Evolutionary conservation across 768 basidiomycete genomes (phyloP), one percentile per base, ranked within the genome.

Genomic region (Suillus alpinus): DNA sequence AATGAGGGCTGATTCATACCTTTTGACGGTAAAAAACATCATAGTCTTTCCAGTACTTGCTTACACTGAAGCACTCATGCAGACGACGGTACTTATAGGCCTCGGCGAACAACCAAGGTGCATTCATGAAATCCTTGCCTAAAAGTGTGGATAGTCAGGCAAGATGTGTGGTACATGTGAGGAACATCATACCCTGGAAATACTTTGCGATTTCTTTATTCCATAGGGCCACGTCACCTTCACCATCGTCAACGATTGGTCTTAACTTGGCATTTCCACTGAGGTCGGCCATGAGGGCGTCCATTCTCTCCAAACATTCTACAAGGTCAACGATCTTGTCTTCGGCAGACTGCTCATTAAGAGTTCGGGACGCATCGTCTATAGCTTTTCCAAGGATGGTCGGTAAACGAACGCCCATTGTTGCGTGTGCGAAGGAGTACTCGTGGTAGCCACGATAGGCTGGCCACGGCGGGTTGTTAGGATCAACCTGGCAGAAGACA

Each of bases 1-100:
- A 23, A 40, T 18, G 36, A 69, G 14, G 31, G 14, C 20, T 44
- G 23, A 20, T 31, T 64, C 63, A n/a, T 49, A 87, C 88, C 77
- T 95, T 96, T 76, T 97, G 92, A 60, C 95, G 81, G 79, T 95
- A 96, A 75, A 97, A 98, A 47, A 96, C 94, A 70, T 96, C 95
- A 71, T 96, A 96, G 66, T 88, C 84, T 63, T 82, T 82, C 92
- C 94, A 98, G 74, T 83, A 89, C 70, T 91, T 92, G 80, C 90
- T 91, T 62, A 93, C 78, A 63, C 91, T 94, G 79, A 98, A 98
- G 75, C 92, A 93, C 74, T 96, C 95, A 63, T 91, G 92, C 50
- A 98, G 83, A 62, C 93, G 86, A 65, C 92, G 89, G 72, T 94
- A 94, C 73, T 93, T 94, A 79, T 94, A 93, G 16, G 95, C 94